A percentile compares a stretch with the other conserved stretches of the same genome.
Evolutionary conservation across 345 rosid genomes (phyloP).

Genomic region (Camelina laxa): DNA sequence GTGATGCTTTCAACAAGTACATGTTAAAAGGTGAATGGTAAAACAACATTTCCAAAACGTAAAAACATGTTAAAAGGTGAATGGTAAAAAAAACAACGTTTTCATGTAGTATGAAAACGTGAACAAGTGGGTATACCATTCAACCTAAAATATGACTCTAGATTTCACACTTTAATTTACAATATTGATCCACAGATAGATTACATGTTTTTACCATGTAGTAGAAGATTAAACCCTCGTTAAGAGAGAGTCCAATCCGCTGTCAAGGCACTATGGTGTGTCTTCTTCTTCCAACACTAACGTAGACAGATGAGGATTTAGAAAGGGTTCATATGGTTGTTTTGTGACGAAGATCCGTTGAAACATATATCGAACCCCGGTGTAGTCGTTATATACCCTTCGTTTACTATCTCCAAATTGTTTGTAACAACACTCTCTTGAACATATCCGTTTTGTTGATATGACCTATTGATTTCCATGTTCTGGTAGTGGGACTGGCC

Average conservation of each 20-base stretch:
- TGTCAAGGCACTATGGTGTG: not conserved
- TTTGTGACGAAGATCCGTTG: slow-evolving; percentile 52
- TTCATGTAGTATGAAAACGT: not conserved
- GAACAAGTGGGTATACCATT: slow-evolving; percentile 12
- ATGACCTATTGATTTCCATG: slow-evolving; percentile 36
- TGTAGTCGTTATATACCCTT: slow-evolving; percentile 22
- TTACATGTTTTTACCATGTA: slow-evolving; percentile 9
- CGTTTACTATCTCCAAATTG: slow-evolving; percentile 35
- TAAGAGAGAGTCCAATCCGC: not conserved
- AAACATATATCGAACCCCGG: slow-evolving; percentile 37
- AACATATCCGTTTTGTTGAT: slow-evolving; percentile 42
- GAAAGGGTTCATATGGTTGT: slow-evolving; percentile 45
- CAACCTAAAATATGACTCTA: not conserved
- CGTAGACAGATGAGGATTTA: not conserved
- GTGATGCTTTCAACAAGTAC: not conserved
- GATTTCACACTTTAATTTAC: slow-evolving; percentile 31
- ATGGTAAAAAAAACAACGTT: slow-evolving; percentile 27
- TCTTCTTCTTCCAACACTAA: slow-evolving; percentile 14
- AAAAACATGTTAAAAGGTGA: not conserved
- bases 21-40: slow-evolving; percentile 16
- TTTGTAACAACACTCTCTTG: slow-evolving; percentile 22
- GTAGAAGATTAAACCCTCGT: not conserved
- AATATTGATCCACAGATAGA: not conserved
- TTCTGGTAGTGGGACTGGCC: slow-evolving; percentile 38
- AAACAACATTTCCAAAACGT: not conserved